phyloP scores from a whole-genome alignment of 148 eudicot species.

The Vaccinium myrtillus region DNA sequence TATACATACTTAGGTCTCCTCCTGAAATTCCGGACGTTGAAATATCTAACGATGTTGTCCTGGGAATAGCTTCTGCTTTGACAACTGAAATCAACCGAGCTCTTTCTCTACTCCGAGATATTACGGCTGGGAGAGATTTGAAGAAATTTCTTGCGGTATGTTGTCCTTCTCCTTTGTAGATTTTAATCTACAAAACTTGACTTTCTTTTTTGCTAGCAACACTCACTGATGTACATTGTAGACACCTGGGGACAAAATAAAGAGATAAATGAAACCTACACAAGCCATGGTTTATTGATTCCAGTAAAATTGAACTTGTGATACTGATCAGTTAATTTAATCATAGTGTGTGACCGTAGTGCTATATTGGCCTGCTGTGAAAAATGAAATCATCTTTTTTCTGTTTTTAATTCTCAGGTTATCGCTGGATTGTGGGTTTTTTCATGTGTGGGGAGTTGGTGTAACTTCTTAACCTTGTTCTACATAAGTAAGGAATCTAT shows the following conservation, averaged over 20 bases:
- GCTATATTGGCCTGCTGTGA: not conserved
- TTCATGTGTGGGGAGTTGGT: slow-evolving; percentile 68
- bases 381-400: not conserved
- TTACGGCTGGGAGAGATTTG: slow-evolving; percentile 86
- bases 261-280: not conserved
- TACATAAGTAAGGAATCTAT: slow-evolving; percentile 65
- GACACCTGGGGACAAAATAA: not conserved
- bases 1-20: slow-evolving; percentile 55
- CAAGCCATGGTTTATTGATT: not conserved
- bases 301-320: not conserved
- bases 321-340: not conserved
- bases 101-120: slow-evolving; percentile 57
- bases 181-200: not conserved
- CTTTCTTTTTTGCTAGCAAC: not conserved
- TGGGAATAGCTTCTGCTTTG: slow-evolving; percentile 65
- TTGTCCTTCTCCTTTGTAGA: not conserved
- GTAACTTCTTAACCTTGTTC: slow-evolving; percentile 72
- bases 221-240: too few relatives aligned
- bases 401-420: slow-evolving; percentile 39
- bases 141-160: slow-evolving; percentile 84
- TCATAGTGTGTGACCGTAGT: not conserved
- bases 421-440: slow-evolving; percentile 85
- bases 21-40: slow-evolving; percentile 75
- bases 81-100: slow-evolving; percentile 70
- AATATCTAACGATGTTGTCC: slow-evolving; percentile 64